These are phyloP conservation scores for Penicillium sp. DNA, from an alignment of 2,329 filamentous ascomycete genomes.

Conservation along the genomic window DNA sequence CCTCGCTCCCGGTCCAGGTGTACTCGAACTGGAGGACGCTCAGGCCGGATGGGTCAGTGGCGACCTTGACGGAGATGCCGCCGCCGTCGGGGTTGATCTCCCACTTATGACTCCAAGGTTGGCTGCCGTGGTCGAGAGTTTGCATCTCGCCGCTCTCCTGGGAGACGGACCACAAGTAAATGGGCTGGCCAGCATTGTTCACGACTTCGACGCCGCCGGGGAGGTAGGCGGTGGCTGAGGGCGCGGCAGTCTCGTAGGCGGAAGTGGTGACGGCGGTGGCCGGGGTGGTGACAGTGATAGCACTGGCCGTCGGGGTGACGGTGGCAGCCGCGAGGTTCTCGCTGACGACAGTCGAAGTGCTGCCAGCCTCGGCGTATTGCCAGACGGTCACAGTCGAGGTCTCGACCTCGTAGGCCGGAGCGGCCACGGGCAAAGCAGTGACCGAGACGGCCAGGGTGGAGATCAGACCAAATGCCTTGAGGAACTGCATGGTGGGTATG, in stretches of 20 bases:
- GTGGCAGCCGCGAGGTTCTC: no score
- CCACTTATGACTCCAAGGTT: slow-evolving; percentile 28
- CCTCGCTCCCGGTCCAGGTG: slow-evolving; percentile 22
- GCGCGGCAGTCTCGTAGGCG: no score
- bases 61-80: slow-evolving; percentile 35
- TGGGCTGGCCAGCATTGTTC: slow-evolving; percentile 26
- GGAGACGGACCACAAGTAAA: slow-evolving; percentile 32
- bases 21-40: slow-evolving; percentile 36
- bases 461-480: not conserved
- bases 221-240: no score
- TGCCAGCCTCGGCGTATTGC: slow-evolving; percentile 9
- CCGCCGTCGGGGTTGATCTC: slow-evolving; percentile 31
- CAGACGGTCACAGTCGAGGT: not conserved
- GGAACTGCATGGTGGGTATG: no score
- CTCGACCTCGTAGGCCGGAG: no score
- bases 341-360: slow-evolving; percentile 10
- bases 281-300: no score
- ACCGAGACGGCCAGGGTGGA: not conserved
- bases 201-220: slow-evolving; percentile 25
- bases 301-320: no score
- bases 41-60: slow-evolving; percentile 17
- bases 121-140: slow-evolving; percentile 17
- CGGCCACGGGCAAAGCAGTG: not conserved
- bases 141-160: slow-evolving; percentile 19
- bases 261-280: no score